phyloP scores from a whole-genome alignment of 2,329 filamentous ascomycete genomes.

The Colletotrichum graminicola region DNA sequence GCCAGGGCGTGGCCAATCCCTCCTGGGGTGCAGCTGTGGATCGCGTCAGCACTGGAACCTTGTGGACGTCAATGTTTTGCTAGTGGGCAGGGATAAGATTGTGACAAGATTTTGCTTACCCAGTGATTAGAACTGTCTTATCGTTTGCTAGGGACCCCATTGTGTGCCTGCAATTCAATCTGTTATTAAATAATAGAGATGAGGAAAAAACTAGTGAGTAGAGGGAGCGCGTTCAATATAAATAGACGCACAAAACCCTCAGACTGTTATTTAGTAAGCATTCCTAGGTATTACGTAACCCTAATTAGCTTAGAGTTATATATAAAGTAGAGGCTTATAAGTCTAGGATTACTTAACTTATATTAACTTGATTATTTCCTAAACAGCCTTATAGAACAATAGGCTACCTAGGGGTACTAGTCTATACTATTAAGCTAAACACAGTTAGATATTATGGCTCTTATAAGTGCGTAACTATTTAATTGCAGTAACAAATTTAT shows the following conservation, averaged over 20 bases:
- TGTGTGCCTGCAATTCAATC: neutral
- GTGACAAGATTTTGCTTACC: conserved; percentile 51
- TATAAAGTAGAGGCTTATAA: too few species aligned
- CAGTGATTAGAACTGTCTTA: conserved; percentile 64
- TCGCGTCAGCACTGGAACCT: conserved; percentile 10
- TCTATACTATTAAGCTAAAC: too few species aligned
- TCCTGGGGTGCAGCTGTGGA: conserved; percentile 66
- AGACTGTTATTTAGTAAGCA: neutral
- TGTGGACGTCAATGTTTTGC: neutral
- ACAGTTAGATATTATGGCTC: too few species aligned
- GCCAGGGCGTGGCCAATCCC: conserved; percentile 69
- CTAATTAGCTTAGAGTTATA: too few species aligned
- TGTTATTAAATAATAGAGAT: neutral
- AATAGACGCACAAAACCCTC: conserved; percentile 3
- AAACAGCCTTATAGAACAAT: too few species aligned
- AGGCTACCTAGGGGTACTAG: too few species aligned
- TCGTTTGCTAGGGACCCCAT: conserved; percentile 44
- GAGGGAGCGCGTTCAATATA: neutral
- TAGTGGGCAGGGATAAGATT: neutral
- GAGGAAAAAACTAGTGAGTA: neutral
- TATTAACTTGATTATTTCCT: too few species aligned
- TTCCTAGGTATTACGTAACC: conserved; percentile 23
- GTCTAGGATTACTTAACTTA: too few species aligned
- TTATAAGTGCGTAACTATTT: too few species aligned
- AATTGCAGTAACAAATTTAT: too few species aligned